Conservation (phyloP, 2,329 filamentous ascomycete species). For the Pseudogymnoascus sp. region DNA sequence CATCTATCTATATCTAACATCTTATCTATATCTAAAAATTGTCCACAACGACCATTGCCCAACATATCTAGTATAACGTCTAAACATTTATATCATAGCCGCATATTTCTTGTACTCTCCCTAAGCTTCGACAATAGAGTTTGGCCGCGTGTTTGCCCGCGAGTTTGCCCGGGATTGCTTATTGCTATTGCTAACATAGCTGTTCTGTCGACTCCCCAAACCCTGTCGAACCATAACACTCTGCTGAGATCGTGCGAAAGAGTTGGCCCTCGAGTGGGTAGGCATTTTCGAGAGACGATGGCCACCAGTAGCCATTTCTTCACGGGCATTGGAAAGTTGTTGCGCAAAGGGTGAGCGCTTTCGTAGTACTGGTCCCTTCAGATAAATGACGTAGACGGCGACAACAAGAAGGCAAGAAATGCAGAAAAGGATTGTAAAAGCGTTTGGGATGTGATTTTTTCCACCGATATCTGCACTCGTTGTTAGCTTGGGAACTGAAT, state of each 20-base stretch:
- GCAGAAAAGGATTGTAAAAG: slow-evolving; percentile 55
- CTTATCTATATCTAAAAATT: not conserved
- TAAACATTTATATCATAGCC: not conserved
- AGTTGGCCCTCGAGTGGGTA: slow-evolving; percentile 16
- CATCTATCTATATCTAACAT: not conserved
- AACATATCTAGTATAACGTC: not conserved
- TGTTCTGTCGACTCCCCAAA: slow-evolving; percentile 18
- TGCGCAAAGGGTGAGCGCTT: slow-evolving; percentile 58
- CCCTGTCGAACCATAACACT: slow-evolving; percentile 18
- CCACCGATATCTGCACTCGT: slow-evolving; percentile 40
- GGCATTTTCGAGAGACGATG: slow-evolving; percentile 15
- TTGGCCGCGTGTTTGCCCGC: not conserved
- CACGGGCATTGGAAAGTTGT: slow-evolving; percentile 39
- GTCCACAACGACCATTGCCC: not conserved
- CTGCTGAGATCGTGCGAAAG: slow-evolving; percentile 21
- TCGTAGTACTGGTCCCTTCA: slow-evolving; percentile 52
- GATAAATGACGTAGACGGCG: slow-evolving; percentile 61
- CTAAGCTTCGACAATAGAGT: not conserved
- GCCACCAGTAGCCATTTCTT: slow-evolving; percentile 3
- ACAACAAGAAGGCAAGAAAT: slow-evolving; percentile 54
- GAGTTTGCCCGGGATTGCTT: not conserved
- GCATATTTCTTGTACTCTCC: not conserved
- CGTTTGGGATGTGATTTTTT: slow-evolving; percentile 48
- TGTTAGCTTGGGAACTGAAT: slow-evolving; percentile 4
- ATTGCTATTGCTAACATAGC: slow-evolving; percentile 8